phyloP scores from a whole-genome alignment of 2,329 filamentous ascomycete genomes.

The Beauveria asiatica region DNA sequence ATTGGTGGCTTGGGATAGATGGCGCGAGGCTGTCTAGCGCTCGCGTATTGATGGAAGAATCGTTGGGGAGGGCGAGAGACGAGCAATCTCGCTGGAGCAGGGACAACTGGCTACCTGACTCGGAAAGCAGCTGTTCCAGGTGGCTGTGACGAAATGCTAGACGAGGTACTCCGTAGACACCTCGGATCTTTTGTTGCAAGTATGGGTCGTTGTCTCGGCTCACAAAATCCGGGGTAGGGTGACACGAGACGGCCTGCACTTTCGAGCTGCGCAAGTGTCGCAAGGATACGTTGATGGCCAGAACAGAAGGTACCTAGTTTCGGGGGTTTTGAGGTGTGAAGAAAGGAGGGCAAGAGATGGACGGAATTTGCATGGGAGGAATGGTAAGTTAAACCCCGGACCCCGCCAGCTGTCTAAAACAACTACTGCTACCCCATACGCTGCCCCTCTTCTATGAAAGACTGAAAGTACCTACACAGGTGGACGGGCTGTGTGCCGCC shows the following conservation, averaged over 20 bases:
- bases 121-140: background rate
- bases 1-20: slow-evolving; percentile 3
- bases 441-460: background rate
- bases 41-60: background rate
- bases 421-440: background rate
- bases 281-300: background rate
- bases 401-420: background rate
- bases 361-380: background rate
- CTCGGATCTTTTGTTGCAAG: background rate
- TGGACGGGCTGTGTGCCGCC: background rate
- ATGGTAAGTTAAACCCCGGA: background rate
- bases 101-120: background rate
- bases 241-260: background rate
- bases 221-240: slow-evolving; percentile 1
- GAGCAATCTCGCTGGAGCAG: no score
- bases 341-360: background rate
- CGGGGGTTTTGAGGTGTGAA: background rate
- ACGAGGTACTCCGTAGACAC: background rate
- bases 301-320: background rate
- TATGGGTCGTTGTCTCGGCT: background rate
- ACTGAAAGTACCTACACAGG: no score
- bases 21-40: background rate
- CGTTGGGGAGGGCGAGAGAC: background rate
- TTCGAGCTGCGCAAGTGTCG: background rate
- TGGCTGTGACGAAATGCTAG: background rate